phyloP scores from a whole-genome alignment of 2,329 filamentous ascomycete genomes.

The Aspergillus intermedius region DNA sequence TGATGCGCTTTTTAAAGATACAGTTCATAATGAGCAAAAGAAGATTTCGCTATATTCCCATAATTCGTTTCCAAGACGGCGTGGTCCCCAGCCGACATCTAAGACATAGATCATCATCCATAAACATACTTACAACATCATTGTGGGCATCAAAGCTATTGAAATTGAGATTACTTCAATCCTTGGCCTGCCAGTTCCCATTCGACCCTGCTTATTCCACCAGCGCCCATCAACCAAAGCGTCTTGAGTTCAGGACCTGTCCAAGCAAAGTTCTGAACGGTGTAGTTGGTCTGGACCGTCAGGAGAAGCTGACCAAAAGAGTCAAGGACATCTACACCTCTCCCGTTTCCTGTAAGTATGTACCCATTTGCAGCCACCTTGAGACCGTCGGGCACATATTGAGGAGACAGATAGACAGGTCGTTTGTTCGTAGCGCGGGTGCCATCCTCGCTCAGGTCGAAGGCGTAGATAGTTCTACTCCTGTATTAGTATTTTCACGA shows the following conservation, averaged over 20 bases:
- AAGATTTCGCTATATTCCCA: not conserved
- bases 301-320: slow-evolving; percentile 31
- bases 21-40: not conserved
- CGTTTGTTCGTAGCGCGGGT: slow-evolving; percentile 33
- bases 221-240: slow-evolving; percentile 37
- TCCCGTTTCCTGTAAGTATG: slow-evolving; percentile 34
- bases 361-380: slow-evolving; percentile 39
- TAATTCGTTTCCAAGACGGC: not conserved
- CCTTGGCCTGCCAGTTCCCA: slow-evolving; percentile 32
- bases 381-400: slow-evolving; percentile 38
- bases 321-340: slow-evolving; percentile 38
- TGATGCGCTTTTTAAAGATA: not conserved
- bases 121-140: too few species aligned
- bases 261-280: slow-evolving; percentile 42
- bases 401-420: slow-evolving; percentile 34
- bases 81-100: too few species aligned
- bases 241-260: slow-evolving; percentile 32
- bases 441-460: slow-evolving; percentile 30
- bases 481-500: not conserved
- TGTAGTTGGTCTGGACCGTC: slow-evolving; percentile 39
- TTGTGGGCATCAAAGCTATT: too few species aligned
- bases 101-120: too few species aligned
- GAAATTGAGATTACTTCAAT: slow-evolving; percentile 9
- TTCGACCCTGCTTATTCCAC: slow-evolving; percentile 33
- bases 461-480: slow-evolving; percentile 33